Evolutionary conservation across 2,329 filamentous ascomycete genomes (phyloP), one percentile per base, ranked within the genome.

Genomic region (Hypoxylon sp.): DNA sequence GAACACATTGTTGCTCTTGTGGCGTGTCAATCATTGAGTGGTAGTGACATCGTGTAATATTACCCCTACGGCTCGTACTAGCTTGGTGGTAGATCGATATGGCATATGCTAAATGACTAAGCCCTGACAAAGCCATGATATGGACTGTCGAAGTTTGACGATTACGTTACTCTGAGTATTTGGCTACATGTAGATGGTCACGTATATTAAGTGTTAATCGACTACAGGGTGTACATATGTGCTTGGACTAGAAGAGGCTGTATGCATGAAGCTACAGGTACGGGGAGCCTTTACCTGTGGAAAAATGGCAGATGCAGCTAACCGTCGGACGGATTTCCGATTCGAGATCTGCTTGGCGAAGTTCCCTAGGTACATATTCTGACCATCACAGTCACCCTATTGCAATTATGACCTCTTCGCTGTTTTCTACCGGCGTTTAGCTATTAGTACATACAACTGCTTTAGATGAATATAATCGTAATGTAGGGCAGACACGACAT

Each of bases 211-310:
- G n/a, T 31, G 8, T 42, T 46, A 46, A 48, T 29, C 10, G 51
- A 24, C 31, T 14, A 19, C 5, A 31, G 14, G 22, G 33, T 63
- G 60, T 60, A 52, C 54, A 68, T 53, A 29, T 26, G 24, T 39
- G 24, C 63, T 70, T 17, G 54, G 35, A 61, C 54, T 62, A 53
- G 52, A 60, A 47, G 67, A 73, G 71, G 70, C 65, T 69, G 54
- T 67, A 71, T 73, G 60, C 66, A 58, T 65, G 42, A 50, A 58
- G 37, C 61, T 74, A 72, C 70, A 72, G 55, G 59, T 74, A 72
- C 70, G 72, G 55, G 59, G 31, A 63, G 65, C 68, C 71, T 73
- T 73, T 56, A 47, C 57, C 24, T 51, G 59, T 63, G 55, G 55
- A 64, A 70, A 56, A 56, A 57, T 72, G 68, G 29, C 59, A 73